Percentiles rank a stretch among this genome's conserved stretches.
These are phyloP conservation scores for Inonotus obliquus DNA, from an alignment of 1,284 basidiomycete genomes.

Conservation along the genomic window DNA sequence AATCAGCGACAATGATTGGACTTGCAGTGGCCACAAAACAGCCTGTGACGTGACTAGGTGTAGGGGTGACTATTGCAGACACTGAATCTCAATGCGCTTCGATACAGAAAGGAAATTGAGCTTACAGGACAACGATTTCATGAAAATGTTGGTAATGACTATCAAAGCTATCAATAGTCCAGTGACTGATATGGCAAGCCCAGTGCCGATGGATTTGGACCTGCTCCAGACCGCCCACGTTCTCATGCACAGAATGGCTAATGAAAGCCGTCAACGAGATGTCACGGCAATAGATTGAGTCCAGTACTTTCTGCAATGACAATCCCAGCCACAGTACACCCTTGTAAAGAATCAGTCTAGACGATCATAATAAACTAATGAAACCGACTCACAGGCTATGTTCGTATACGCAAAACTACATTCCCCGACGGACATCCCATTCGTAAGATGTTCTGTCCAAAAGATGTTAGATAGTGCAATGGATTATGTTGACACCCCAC, in stretches of 20 bases:
- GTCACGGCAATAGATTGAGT: background rate
- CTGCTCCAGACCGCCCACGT: conserved; percentile 1
- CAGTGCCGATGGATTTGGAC: background rate
- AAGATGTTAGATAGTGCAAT: background rate
- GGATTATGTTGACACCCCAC: background rate
- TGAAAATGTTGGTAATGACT: background rate
- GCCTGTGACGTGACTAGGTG: background rate
- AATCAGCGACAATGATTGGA: background rate
- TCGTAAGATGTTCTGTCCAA: background rate
- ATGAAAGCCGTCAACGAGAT: background rate
- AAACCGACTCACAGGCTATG: background rate
- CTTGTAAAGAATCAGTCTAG: background rate
- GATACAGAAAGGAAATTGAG: background rate
- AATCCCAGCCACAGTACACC: background rate
- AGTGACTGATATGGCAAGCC: background rate
- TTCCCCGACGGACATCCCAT: background rate
- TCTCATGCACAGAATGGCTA: background rate
- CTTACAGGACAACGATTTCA: background rate
- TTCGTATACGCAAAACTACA: background rate
- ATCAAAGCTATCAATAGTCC: background rate
- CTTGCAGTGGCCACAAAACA: background rate
- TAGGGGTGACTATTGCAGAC: background rate
- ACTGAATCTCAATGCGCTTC: background rate
- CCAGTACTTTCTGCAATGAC: background rate
- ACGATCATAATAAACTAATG: background rate